Conservation (phyloP, 2,329 filamentous ascomycete genomes). For the Botrytis paeoniae region DNA sequence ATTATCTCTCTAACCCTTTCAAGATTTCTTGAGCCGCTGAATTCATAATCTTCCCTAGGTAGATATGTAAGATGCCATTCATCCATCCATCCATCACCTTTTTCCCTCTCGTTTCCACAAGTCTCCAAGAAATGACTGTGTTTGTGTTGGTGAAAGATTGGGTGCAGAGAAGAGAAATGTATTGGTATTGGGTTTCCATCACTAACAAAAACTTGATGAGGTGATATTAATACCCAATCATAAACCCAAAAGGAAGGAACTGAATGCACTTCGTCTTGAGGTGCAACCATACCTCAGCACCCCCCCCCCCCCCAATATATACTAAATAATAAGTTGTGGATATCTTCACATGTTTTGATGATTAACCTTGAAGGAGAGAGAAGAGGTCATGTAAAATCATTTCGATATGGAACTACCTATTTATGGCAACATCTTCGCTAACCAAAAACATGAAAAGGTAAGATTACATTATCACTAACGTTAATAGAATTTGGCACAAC, state of each 20-base stretch:
- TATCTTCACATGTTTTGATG: slow-evolving; percentile 4
- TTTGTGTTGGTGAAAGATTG: background rate
- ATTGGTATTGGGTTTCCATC: background rate
- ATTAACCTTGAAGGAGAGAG: background rate
- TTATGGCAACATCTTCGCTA: background rate
- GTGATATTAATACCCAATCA: slow-evolving; percentile 15
- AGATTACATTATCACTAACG: background rate
- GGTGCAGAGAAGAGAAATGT: background rate
- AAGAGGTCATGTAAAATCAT: background rate
- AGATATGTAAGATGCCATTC: background rate
- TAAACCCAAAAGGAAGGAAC: background rate
- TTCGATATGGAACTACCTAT: background rate
- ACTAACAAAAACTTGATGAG: slow-evolving; percentile 9
- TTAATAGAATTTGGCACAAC: background rate
- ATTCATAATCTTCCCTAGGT: background rate
- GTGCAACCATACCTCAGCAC: background rate
- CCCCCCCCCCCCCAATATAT: background rate
- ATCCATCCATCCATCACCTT: background rate
- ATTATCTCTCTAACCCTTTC: background rate
- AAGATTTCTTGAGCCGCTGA: background rate
- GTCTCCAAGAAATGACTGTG: background rate
- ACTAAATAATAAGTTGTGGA: background rate
- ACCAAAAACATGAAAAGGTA: background rate
- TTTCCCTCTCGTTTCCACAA: background rate
- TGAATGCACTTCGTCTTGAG: background rate